phyloP scores from a whole-genome alignment of 139 green algal genomes.

The Micromonas pusilla region DNA sequence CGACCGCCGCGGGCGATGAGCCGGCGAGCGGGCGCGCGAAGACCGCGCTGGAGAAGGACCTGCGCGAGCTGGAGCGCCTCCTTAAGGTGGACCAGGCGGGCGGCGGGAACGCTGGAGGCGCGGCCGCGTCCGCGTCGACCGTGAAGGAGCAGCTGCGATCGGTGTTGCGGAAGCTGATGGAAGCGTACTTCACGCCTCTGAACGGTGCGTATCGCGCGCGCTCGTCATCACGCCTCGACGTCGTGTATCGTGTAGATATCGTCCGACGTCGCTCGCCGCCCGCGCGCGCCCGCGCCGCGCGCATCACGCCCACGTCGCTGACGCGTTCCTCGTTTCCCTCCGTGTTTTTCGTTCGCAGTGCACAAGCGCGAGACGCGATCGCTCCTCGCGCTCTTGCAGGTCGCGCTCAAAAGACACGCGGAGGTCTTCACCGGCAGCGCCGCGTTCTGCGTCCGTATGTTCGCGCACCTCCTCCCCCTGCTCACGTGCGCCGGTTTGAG shows the following conservation, averaged over 20 bases:
- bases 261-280: background rate
- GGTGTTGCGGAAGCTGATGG: background rate
- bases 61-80: background rate
- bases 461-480: conserved; percentile 8
- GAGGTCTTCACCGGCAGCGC: background rate
- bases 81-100: background rate
- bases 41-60: too few species aligned
- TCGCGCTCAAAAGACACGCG: background rate
- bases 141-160: background rate
- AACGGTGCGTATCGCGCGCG: background rate
- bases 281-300: too few species aligned
- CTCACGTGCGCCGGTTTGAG: background rate
- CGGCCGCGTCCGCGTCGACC: background rate
- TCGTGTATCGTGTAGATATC: too few species aligned
- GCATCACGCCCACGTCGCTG: too few species aligned
- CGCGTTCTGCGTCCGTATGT: background rate
- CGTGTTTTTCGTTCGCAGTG: too few species aligned
- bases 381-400: background rate
- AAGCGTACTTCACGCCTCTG: background rate
- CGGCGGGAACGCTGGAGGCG: background rate
- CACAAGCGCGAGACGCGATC: background rate
- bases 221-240: too few species aligned
- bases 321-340: background rate
- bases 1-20: background rate
- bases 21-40: background rate